Evolutionary conservation across 768 basidiomycete genomes (phyloP).

Genomic region (Scleroderma citrinum): DNA sequence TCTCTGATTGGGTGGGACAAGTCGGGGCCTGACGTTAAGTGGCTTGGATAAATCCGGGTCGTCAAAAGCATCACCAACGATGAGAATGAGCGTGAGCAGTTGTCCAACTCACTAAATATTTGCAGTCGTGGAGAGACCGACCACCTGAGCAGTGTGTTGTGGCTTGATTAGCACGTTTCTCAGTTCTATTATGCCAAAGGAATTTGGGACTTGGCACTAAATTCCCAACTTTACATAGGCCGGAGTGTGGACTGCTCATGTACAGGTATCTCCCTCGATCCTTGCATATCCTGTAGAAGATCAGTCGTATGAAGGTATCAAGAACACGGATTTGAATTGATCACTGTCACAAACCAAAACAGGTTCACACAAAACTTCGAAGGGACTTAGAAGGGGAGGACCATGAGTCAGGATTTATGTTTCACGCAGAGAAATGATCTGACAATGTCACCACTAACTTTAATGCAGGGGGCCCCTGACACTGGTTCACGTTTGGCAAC

Average conservation of each 20-base stretch:
- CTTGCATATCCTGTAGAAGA: constrained; percentile 49
- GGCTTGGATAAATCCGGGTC: constrained; percentile 2
- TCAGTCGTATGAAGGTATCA: neutral
- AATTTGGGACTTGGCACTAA: neutral
- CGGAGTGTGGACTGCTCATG: constrained; percentile 76
- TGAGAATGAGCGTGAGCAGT: constrained; percentile 14
- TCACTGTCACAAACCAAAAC: too few relatives aligned
- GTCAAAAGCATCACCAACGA: constrained; percentile 10
- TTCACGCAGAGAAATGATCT: too few relatives aligned
- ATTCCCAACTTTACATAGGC: neutral
- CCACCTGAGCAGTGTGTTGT: neutral
- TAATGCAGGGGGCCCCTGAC: too few relatives aligned
- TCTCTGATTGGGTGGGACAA: too few relatives aligned
- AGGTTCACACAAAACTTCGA: too few relatives aligned
- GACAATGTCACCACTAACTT: too few relatives aligned
- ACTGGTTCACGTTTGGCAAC: too few relatives aligned
- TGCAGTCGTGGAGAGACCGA: neutral
- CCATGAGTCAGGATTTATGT: too few relatives aligned
- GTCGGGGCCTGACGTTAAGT: too few relatives aligned
- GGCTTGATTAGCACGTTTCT: neutral
- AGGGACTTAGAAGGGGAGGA: too few relatives aligned
- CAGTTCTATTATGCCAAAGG: neutral
- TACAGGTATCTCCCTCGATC: constrained; percentile 53
- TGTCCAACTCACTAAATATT: neutral
- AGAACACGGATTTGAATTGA: neutral